Base-by-base conservation (phyloP, 495 filamentous ascomycete species). In the Durotheca rogersii region DNA sequence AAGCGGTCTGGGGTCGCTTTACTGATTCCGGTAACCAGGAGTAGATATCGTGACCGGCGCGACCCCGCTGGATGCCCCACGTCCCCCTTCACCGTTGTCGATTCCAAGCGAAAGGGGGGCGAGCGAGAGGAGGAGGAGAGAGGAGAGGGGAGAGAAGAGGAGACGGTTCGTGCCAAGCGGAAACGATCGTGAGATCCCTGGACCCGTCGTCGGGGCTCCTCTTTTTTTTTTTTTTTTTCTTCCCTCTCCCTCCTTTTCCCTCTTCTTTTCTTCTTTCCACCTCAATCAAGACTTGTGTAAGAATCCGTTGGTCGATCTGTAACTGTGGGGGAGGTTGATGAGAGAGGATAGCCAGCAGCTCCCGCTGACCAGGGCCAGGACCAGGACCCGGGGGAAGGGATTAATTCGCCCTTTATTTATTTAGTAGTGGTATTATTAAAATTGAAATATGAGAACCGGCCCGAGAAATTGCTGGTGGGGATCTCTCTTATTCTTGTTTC, bases 1-100 rank as follows among this genome's bases (percentile, higher is more conserved):
- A 59, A 50, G 56, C 56, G 56, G 56, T 59, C 56, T 59, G 41
- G 56, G 34, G 31, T 53, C 49, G 50, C 49, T 58, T 58, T 49
- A 53, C 49, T 58, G 6, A 23, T 58, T 58, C 45, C 21, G 55
- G 53, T 52, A 52, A 18, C 54, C 51, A 25, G 49, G 29, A 4
- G 44, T 17, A 58, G 27, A 46, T 59, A 59, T 59, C 56, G 56
- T 59, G 56, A 53, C 49, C 39, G 41, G 27, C 31, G 30, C 19
- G 45, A 59, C 56, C 50, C 49, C 40, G 49, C 56, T 25, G n/a
- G 43, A 31, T 51, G 47, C 56, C 49, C 56, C 49, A 53, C 56
- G 56, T 42, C 40, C 14, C 53, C 41, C 32, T 38, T 50, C 44
- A 41, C 46, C 41, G 45, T 50, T 53, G 35, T 43, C 34, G 30